Evolutionary conservation across 2,329 filamentous ascomycete species (phyloP), one percentile per base, ranked within the genome.

Genomic region (Paramyrothecium sp.): DNA sequence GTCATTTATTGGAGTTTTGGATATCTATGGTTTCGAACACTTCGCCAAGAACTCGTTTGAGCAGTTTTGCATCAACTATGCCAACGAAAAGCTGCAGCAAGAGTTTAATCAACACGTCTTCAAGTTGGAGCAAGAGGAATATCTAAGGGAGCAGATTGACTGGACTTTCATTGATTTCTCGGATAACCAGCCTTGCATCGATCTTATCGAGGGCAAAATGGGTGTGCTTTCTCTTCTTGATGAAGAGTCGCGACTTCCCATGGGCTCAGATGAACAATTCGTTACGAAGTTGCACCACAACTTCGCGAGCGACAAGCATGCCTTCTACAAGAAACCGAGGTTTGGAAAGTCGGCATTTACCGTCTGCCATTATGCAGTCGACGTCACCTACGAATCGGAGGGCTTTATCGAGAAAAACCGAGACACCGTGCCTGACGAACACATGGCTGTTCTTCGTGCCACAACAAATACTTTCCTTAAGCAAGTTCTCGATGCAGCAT

Each of bases 111-210:
- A 96, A 72, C 95, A 99, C 70, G 95, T 99, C 38, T 99, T 99
- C 85, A 97, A 98, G 75, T 85, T 99, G 21, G 95, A 99, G 74
- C 95, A 99, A 73, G 95, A 99, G 72, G 95, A 99, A 75, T 99
- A 99, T 71, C 84, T 97, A 46, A 87, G 89, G 56, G 95, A 99
- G 76, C 83, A 98, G 77, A 99, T 99, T 63, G 93, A 98, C 76
- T 99, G 95, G 95, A 97, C 91, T 11, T 99, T 99, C 71, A 99
- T 99, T 71, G 95, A 99, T 72, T 99, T 99, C 75, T 96, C 94
- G 7, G 95, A 99, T 76, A 99, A 99, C 68, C 95, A 99, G 77
- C 95, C 95, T 19, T 99, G 95, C 78, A 99, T 99, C 67, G 95
- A 99, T 73, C 79, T 99, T 54, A 99, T 99, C 65, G 95, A 99